Evolutionary conservation across 2,329 filamentous ascomycete genomes (phyloP), one percentile per base, ranked within the genome.

Genomic region (Apiospora koreana): DNA sequence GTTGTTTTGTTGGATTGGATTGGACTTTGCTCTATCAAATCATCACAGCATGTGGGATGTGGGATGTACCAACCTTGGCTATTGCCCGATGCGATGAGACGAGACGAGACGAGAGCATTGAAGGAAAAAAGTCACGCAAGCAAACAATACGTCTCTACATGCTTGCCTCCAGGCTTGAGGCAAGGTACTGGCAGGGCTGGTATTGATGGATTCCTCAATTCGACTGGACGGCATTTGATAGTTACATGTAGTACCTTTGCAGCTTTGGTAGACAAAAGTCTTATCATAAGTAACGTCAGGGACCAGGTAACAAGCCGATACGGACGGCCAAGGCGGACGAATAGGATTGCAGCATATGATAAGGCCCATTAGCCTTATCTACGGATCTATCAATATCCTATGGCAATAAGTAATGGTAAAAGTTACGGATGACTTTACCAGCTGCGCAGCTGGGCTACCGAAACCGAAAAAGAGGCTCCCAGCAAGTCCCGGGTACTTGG

Each of bases 321-420:
- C 38, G 38, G 64, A 28, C 28, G 38, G 42, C 38, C 25, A 66
- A 28, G n/a, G 43, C 45, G 43, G 66, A 50, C 66, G 66, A 68
- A 68, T 68, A 25, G 45, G 21, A 28, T 7, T 4, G 16, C 18
- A 18, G 66, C 45, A 38, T 54, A 48, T 68, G 66, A 68, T 54
- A 68, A 54, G 66, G 35, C 43, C 38, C 14, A 45, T 31, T 66
- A 66, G 64, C 43, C 66, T 68, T 68, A 68, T 68, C 66, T 38
- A 38, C 54, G 38, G 54, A 62, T 62, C 54, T 62, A n/a, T 62
- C 54, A 62, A 62, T 54, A 62, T 62, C 54, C 9, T 31, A 68
- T 48, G 35, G 45, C 45, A 68, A 68, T 68, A 50, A 68, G 45
- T 50, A 54, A 68, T 68, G 28, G 66, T 68, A 68, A 68, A 48